Evolutionary conservation across 2,329 filamentous ascomycete species (phyloP).

Genomic region (Apiospora aurea): DNA sequence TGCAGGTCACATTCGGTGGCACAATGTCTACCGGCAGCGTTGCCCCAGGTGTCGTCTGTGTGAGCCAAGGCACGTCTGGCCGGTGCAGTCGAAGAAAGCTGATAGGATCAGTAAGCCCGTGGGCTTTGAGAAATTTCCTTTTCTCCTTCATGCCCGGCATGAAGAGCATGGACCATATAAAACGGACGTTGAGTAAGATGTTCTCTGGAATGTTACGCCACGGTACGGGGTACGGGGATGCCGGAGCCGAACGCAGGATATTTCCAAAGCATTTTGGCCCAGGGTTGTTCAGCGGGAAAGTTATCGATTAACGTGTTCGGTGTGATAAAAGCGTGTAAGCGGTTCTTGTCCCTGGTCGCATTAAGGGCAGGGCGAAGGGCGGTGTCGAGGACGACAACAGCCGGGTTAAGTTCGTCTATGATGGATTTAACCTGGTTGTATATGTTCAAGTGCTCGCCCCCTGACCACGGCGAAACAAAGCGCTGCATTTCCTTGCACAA

Average conservation of each 20-base stretch:
- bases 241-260: constrained; percentile 33
- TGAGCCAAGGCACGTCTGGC: constrained; percentile 30
- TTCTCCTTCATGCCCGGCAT: constrained; percentile 26
- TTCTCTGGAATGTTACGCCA: constrained; percentile 32
- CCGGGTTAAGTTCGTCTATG: constrained; percentile 31
- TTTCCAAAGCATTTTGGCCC: constrained; percentile 33
- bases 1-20: constrained; percentile 32
- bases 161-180: constrained; percentile 27
- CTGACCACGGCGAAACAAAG: constrained; percentile 31
- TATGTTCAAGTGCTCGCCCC: constrained; percentile 30
- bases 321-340: constrained; percentile 31
- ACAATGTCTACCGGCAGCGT: constrained; percentile 30
- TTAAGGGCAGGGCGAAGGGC: constrained; percentile 24
- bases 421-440: constrained; percentile 28
- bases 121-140: constrained; percentile 28
- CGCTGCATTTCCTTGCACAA: constrained; percentile 26
- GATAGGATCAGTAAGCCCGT: constrained; percentile 28
- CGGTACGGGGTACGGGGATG: constrained; percentile 33
- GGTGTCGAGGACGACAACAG: constrained; percentile 32
- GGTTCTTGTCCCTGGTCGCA: constrained; percentile 32
- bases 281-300: constrained; percentile 32
- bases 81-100: constrained; percentile 27
- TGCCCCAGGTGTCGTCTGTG: constrained; percentile 30
- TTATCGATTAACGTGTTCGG: constrained; percentile 34
- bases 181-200: constrained; percentile 31